Evolutionary conservation across 78 protist species (phyloP).

Genomic region (Mantamonas sphyraenae): DNA sequence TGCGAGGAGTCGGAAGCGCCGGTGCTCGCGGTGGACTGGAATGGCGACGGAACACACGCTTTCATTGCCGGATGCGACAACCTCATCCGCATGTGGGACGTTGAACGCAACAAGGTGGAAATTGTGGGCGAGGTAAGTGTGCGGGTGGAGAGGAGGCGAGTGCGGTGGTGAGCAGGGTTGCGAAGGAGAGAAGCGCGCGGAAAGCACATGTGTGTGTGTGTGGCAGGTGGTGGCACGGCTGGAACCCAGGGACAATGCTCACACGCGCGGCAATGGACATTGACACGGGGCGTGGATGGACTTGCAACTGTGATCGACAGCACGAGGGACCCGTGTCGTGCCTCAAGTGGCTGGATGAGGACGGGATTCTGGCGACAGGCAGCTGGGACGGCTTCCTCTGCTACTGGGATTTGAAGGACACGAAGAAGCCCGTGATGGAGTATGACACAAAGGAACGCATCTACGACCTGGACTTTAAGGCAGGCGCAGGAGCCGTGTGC

Average conservation of each 20-base stretch:
- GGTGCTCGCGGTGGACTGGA: not conserved
- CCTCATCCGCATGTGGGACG: not conserved
- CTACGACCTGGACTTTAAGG: slow-evolving; percentile 16
- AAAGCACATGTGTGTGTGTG: not conserved
- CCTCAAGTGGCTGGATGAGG: slow-evolving; percentile 39
- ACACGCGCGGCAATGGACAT: no score
- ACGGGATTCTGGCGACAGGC: slow-evolving; percentile 56
- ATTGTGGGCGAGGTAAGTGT: not conserved
- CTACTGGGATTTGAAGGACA: slow-evolving; percentile 71
- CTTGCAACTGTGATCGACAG: no score
- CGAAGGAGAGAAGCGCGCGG: no score
- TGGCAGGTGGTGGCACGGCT: slow-evolving; percentile 4
- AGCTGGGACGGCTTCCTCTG: slow-evolving; percentile 72
- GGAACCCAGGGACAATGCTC: no score
- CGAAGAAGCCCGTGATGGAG: not conserved
- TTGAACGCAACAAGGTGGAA: not conserved
- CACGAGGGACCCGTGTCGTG: slow-evolving; percentile 59
- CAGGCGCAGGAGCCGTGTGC: not conserved
- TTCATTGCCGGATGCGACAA: no score
- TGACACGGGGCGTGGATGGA: no score
- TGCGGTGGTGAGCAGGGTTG: no score
- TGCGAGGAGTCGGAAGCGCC: not conserved
- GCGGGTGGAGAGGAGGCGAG: not conserved
- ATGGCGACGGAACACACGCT: no score
- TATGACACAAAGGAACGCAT: slow-evolving; percentile 39